A percentile compares a stretch with the other conserved stretches of the same genome.
Conservation (phyloP, 306 rosid genomes). For the Cucurbita argyrosperma region DNA sequence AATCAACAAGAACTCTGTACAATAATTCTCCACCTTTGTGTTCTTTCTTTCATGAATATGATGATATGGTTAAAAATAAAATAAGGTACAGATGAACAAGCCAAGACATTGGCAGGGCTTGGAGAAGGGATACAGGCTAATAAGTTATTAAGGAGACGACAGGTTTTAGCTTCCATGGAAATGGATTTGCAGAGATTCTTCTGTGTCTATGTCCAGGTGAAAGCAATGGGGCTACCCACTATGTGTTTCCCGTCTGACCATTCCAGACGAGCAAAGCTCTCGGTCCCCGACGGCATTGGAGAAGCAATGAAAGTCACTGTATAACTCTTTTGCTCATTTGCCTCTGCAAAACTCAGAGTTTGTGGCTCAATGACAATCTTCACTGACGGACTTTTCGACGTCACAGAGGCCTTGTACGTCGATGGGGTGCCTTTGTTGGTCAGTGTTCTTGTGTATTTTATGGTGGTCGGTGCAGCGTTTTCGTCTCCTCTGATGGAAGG, state of each 20-base stretch:
- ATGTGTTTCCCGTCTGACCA: constrained; percentile 83
- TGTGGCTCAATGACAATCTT: constrained; percentile 57
- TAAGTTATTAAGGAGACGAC: background rate
- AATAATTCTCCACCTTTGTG: too few relatives aligned
- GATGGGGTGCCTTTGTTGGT: constrained; percentile 60
- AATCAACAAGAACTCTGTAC: too few relatives aligned
- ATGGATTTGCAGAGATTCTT: background rate
- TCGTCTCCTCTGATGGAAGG: constrained; percentile 37
- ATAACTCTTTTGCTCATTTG: constrained; percentile 43
- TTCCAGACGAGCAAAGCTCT: constrained; percentile 47
- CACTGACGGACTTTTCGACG: constrained; percentile 29
- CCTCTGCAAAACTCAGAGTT: constrained; percentile 33
- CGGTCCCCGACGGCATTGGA: constrained; percentile 46
- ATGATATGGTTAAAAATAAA: too few relatives aligned
- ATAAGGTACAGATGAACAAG: too few relatives aligned
- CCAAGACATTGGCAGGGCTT: too few relatives aligned
- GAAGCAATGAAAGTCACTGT: constrained; percentile 47
- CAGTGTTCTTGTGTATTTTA: constrained; percentile 46
- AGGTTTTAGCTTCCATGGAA: background rate
- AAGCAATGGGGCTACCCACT: constrained; percentile 66
- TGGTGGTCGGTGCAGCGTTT: constrained; percentile 18
- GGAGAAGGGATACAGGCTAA: background rate
- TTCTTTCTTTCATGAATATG: too few relatives aligned
- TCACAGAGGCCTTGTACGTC: constrained; percentile 40
- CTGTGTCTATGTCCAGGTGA: constrained; percentile 38